Base-by-base conservation (phyloP, 257 asterid species). In the Solanum sparsipilum region DNA sequence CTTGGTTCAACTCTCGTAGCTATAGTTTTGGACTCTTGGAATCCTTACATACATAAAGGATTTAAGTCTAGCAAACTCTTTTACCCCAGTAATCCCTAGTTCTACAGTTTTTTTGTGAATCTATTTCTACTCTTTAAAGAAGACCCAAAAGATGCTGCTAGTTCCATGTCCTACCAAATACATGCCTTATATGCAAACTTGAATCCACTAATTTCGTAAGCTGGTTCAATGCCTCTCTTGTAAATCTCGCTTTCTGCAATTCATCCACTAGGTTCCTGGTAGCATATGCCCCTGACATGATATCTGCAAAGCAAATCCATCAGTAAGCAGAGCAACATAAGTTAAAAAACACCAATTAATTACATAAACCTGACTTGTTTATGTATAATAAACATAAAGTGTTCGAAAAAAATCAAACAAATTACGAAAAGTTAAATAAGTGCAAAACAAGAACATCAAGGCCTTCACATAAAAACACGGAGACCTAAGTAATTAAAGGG, bases 141-240 rank as follows among this genome's bases (percentile, higher is more conserved):
- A 31, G 82, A 71, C 75, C 25, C 65, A 32, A 27, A 41, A 25
- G 9, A 34, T 41, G 87, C 86, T 73, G 75, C 29, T 15, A 60
- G 46, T 52, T 73, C 32, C 68, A 23, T 15, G 38, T 36, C 67
- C 52, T 13, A 70, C 87, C 75, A 78, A 71, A 84, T 39, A 89
- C 87, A 87, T 93, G 96, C 99, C 98, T 93, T 25, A 91, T 67
- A 85, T 91, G 90, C 89, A 90, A 23, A 88, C 86, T 90, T 9
- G 98, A 89, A 87, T 96, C 98, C 90, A 93, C 94, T 90, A 90
- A 79, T 83, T 88, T 92, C 89, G 90, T 87, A 63, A 97, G 93
- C 85, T 93, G 93, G 25, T 90, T 46, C 89, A 95, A 88, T 85
- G 94, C 94, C 90, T 94, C 96, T 89, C 96, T 94, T 73, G 93